Conservation (phyloP, 148 eudicot genomes). For the Rhododendron simsii region DNA sequence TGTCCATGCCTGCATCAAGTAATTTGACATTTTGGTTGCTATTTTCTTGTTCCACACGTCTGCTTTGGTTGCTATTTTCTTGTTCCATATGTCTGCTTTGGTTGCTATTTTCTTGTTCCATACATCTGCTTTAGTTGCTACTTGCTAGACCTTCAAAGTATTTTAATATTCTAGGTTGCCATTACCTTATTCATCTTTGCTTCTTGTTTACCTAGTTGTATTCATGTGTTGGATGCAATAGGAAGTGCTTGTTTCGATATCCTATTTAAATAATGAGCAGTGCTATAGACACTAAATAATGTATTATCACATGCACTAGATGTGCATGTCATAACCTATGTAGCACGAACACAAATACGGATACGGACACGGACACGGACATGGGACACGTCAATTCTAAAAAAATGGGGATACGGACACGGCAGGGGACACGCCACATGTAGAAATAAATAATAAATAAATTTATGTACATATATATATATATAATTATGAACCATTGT, state of each 20-base stretch:
- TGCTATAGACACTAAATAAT: background rate
- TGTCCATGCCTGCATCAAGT: conserved; percentile 98
- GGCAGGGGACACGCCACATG: too few species aligned
- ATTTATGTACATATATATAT: too few species aligned
- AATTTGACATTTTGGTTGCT: conserved; percentile 16
- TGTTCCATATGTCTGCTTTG: background rate
- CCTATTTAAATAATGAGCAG: background rate
- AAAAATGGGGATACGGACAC: too few species aligned
- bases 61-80: background rate
- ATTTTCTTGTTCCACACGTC: background rate
- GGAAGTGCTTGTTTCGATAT: background rate
- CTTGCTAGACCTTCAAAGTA: background rate
- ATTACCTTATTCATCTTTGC: background rate
- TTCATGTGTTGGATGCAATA: background rate
- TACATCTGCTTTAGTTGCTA: background rate
- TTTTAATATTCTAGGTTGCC: background rate
- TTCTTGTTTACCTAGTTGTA: background rate
- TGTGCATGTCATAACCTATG: background rate
- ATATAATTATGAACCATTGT: too few species aligned
- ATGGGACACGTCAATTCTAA: too few species aligned
- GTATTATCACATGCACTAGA: background rate
- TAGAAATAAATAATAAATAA: too few species aligned
- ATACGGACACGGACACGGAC: too few species aligned
- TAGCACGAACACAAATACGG: too few species aligned
- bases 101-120: background rate